Percentiles rank a stretch among this genome's conserved stretches.
Evolutionary conservation across 371 early-diverging fungal species (phyloP).

Genomic region (Rhizomucor pusillus): DNA sequence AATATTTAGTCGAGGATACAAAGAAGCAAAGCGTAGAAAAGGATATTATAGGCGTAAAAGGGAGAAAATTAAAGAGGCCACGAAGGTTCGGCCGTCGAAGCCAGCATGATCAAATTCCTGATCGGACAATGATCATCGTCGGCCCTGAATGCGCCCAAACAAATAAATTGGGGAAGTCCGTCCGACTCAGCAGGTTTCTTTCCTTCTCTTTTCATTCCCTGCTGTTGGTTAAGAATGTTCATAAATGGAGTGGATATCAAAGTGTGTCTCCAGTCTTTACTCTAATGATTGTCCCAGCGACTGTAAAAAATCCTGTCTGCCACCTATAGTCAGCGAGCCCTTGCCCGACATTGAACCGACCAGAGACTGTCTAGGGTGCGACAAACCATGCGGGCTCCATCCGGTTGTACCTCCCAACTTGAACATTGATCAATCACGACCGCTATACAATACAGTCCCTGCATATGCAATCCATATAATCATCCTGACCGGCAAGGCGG

Average conservation of each 20-base stretch:
- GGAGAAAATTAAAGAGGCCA: neutral
- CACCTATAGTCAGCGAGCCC: conserved; percentile 22
- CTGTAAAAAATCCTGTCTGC: conserved; percentile 14
- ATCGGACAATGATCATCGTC: too few species aligned
- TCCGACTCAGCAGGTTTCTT: neutral
- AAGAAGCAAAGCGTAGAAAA: too few species aligned
- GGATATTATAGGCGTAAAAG: neutral
- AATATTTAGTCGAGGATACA: conserved; percentile 4
- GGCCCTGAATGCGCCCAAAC: too few species aligned
- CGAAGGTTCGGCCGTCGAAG: too few species aligned
- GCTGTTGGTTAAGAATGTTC: neutral
- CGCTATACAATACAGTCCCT: conserved; percentile 33
- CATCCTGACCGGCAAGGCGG: conserved; percentile 30
- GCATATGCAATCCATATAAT: conserved; percentile 34
- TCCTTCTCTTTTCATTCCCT: neutral
- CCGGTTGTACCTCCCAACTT: conserved; percentile 27
- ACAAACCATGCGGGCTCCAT: conserved; percentile 30
- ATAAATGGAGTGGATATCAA: conserved; percentile 36
- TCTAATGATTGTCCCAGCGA: conserved; percentile 19
- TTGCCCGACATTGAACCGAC: conserved; percentile 21
- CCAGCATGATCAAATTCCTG: too few species aligned
- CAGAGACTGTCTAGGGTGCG: conserved; percentile 23
- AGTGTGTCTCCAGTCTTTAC: conserved; percentile 26
- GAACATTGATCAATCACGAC: conserved; percentile 33
- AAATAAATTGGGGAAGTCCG: neutral